Evolutionary conservation across 1,284 basidiomycete species (phyloP).

Genomic region (Abortiporus biennis): DNA sequence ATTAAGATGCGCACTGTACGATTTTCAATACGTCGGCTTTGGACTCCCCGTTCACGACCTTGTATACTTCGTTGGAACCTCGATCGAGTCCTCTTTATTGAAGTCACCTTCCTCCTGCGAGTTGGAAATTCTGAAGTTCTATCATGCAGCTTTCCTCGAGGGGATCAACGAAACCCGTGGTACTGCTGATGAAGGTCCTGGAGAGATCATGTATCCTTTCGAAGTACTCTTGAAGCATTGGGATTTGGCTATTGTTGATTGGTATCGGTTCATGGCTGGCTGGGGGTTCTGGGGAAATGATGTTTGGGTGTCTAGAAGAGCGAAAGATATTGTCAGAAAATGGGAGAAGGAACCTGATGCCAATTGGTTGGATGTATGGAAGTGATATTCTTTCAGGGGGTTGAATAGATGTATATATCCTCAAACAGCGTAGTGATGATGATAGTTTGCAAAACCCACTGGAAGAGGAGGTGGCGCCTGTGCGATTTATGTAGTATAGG

Average conservation of each 20-base stretch:
- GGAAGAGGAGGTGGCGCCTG: too few species aligned
- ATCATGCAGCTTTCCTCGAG: conserved; percentile 6
- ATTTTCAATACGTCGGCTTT: conserved; percentile 16
- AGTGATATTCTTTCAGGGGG: too few species aligned
- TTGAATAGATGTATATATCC: too few species aligned
- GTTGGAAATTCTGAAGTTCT: conserved; percentile 7
- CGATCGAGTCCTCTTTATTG: conserved; percentile 11
- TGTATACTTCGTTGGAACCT: conserved; percentile 17
- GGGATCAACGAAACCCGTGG: neutral
- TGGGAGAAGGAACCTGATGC: conserved; percentile 3
- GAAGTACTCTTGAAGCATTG: conserved; percentile 12
- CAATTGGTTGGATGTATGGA: neutral
- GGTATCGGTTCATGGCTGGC: conserved; percentile 17
- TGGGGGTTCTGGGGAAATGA: conserved; percentile 19
- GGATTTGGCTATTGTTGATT: conserved; percentile 16
- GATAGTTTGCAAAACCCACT: too few species aligned
- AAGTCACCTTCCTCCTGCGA: conserved; percentile 6
- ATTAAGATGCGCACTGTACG: conserved; percentile 14
- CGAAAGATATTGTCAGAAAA: conserved; percentile 10
- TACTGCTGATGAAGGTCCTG: neutral
- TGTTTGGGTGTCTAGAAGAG: conserved; percentile 11
- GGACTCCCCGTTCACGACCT: conserved; percentile 14
- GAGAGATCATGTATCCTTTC: conserved; percentile 11
- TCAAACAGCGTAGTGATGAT: too few species aligned
- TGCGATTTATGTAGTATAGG: too few species aligned